Evolutionary conservation across 345 rosid genomes (phyloP), one percentile per base, ranked within the genome.

Genomic region (Bretschneidera sinensis): DNA sequence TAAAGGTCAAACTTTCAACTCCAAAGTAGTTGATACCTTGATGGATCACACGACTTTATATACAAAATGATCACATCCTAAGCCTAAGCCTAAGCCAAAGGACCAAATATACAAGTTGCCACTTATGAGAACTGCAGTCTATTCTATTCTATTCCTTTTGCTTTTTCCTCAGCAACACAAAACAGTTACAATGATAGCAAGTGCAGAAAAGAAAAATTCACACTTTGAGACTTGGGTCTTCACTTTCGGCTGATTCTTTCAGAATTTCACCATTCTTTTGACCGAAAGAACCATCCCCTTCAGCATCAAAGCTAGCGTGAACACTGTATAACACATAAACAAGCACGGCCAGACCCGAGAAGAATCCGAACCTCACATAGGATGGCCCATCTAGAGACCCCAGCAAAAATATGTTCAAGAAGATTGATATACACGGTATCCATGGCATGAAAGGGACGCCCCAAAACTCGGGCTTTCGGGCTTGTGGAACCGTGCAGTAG

Each of bases 371-470:
- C 62, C 98, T 72, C 16, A 74, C 65, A 16, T 85, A 92, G 21
- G 98, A 85, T 0, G 79, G 81, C 24, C 82, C 85, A 20, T 77
- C 89, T 11, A 89, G 79, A 51, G 87, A 77, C 51, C 97, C 98
- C 24, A 92, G 61, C 61, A 92, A 68, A 67, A 92, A 92, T 18
- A 92, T 79, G 75, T 89, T 85, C 75, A 89, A 64, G 69, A 84
- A 92, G 69, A 92, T 85, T 13, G 98, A 92, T 14, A 73, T 63
- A 24, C 89, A 82, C 0, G 98, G 98, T 25, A 85, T 77, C 96
- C 89, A 85, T 0, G 98, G 98, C 98, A 92, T 92, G 54, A 85
- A 69, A 0, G 98, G 96, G 48, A 89, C 87, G 2, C 91, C 89
- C 98, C 98, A 92, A 35, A 92, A 76, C 70, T 89, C 91, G 0